Evolutionary conservation across 1,139 yeast genomes (phyloP), one percentile per base, ranked within the genome.

Genomic region (Sporopachydermia cereana): DNA sequence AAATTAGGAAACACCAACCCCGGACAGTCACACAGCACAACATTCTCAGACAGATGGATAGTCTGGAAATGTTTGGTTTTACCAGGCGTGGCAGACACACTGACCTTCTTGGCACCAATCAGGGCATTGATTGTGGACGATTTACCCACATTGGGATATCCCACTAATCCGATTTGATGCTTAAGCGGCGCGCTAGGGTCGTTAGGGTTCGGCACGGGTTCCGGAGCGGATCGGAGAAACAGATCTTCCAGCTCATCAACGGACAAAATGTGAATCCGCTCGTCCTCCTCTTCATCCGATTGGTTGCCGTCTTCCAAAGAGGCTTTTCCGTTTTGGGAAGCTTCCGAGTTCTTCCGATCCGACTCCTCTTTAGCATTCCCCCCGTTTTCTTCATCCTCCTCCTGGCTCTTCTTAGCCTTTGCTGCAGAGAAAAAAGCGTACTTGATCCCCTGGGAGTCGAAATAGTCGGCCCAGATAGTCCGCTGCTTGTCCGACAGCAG

Each of bases 21-120:
- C 2, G 99, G 99, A 72, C 99, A 93, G 72, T 93, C 99, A 66
- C 98, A 91, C 46, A 93, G 71, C 53, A 86, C 72, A 5, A 91
- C 94, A 42, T 82, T 73, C 44, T 83, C 84, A 0, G 96, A 79
- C 43, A 93, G 73, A 57, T 80, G 77, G 51, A 93, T 88, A 2
- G 99, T 93, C 69, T 93, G 99, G 72, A 93, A 93, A 71, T 93
- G 99, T 63, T 93, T 93, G 17, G 99, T 93, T 62, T 93, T 93
- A 68, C 99, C 99, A 3, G 99, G 99, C 0, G 98, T 93, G 1
- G 98, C 74, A 2, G 98, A 91, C 36, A 93, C 98, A 1, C 97
- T 88, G 12, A 93, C 99, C 60, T 86, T 89, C 60, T 93, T 93
- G 23, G 96, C 79, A 20, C 98, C 98, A 44, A 91, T 93, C 44